These are phyloP conservation scores for Tylopilus rubrobrunneus DNA, from an alignment of 768 basidiomycete genomes.

Conservation along the genomic window DNA sequence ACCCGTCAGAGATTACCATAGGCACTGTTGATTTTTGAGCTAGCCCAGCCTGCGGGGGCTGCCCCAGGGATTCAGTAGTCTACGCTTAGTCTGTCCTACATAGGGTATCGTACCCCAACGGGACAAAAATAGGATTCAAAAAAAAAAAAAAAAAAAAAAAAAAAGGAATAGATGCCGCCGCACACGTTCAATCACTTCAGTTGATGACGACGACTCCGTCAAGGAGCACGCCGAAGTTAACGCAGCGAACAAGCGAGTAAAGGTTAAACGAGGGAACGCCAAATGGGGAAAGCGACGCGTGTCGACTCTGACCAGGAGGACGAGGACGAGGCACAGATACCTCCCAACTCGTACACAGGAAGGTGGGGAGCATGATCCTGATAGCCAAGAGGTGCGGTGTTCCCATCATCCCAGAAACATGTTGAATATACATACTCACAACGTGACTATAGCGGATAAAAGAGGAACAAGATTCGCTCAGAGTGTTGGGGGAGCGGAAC, in stretches of 20 bases:
- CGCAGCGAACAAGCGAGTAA: conserved; percentile 9
- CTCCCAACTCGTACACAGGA: conserved; percentile 13
- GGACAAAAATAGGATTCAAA: too few relatives aligned
- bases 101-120: too few relatives aligned
- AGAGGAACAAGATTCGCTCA: conserved; percentile 51
- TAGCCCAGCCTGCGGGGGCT: too few relatives aligned
- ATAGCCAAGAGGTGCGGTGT: conserved; percentile 42
- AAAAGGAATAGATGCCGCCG: too few relatives aligned
- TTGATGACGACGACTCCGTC: conserved; percentile 25
- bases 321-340: conserved; percentile 27
- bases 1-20: too few relatives aligned
- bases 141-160: too few relatives aligned
- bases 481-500: conserved; percentile 67
- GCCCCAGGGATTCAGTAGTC: too few relatives aligned
- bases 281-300: conserved; percentile 34
- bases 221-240: neutral
- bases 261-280: conserved; percentile 30
- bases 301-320: conserved; percentile 26
- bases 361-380: conserved; percentile 29
- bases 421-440: conserved; percentile 1
- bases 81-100: too few relatives aligned
- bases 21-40: too few relatives aligned
- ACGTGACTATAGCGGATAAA: conserved; percentile 42
- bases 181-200: conserved; percentile 16
- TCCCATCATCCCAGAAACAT: neutral